These are phyloP conservation scores for Rhynchosporium secalis DNA, from an alignment of 2,329 filamentous ascomycete genomes.

Conservation along the genomic window DNA sequence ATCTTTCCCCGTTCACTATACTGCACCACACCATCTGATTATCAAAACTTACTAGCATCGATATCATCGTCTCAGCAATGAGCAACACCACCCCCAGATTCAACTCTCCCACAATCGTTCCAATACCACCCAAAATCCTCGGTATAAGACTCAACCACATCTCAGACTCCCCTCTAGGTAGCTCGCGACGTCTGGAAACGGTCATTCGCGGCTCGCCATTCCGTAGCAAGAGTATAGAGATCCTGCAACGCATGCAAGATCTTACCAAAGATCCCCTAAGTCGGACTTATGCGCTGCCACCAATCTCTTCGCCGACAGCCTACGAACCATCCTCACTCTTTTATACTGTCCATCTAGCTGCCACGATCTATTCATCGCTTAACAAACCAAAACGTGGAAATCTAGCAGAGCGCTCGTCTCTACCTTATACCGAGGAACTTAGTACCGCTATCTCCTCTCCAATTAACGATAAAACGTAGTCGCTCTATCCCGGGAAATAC, in stretches of 20 bases:
- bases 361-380: constrained; percentile 11
- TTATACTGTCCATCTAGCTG: constrained; percentile 17
- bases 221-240: constrained; percentile 6
- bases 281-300: background rate
- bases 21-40: background rate
- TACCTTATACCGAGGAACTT: background rate
- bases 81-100: constrained; percentile 12
- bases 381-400: background rate
- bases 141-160: background rate
- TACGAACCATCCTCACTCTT: background rate
- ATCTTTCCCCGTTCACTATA: background rate
- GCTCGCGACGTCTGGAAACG: background rate
- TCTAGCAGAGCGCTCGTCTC: background rate
- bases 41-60: constrained; percentile 8
- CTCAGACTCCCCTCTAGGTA: constrained; percentile 13
- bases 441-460: constrained; percentile 17
- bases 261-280: background rate
- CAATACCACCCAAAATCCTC: background rate
- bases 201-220: constrained; percentile 12
- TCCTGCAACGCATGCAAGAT: constrained; percentile 15
- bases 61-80: constrained; percentile 16
- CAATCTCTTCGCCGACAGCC: background rate
- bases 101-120: background rate
- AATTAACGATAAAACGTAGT: constrained; percentile 17
- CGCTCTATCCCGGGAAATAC: constrained; percentile 18